Conservation (phyloP, 768 basidiomycete genomes). For the Xerocomus brunneocitrinus region DNA sequence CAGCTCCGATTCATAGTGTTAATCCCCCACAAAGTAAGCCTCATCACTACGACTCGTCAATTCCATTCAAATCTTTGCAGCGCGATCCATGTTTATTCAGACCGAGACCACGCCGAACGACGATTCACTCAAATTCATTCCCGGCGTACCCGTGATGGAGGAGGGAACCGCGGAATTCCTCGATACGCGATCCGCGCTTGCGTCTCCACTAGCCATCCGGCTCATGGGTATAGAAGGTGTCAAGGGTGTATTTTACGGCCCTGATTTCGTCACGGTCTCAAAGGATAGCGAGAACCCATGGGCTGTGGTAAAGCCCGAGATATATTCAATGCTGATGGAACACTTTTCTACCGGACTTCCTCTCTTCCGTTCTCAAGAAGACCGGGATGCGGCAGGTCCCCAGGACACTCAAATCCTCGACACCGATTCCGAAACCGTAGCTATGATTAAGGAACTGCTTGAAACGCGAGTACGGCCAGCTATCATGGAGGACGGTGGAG, state of each 20-base stretch:
- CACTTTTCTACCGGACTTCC: constrained; percentile 89
- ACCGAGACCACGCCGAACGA: constrained; percentile 97
- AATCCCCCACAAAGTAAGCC: constrained; percentile 35
- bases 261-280: constrained; percentile 96
- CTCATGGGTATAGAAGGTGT: constrained; percentile 95
- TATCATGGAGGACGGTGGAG: constrained; percentile 98
- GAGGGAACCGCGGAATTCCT: constrained; percentile 92
- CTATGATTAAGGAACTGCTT: constrained; percentile 97
- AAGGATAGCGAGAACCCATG: constrained; percentile 84
- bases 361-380: constrained; percentile 81
- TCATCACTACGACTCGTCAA: background rate
- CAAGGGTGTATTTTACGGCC: constrained; percentile 86
- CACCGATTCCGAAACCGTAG: constrained; percentile 92
- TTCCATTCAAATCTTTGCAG: constrained; percentile 32
- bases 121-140: constrained; percentile 97
- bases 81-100: constrained; percentile 95
- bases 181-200: constrained; percentile 77
- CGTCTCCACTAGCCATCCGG: constrained; percentile 91
- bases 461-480: constrained; percentile 94
- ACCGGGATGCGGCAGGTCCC: constrained; percentile 76
- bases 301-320: constrained; percentile 92
- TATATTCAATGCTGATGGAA: constrained; percentile 96
- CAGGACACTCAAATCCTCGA: constrained; percentile 93
- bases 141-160: constrained; percentile 83
- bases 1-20: background rate